Evolutionary conservation across 2,329 filamentous ascomycete genomes (phyloP).

Genomic region (Penicillium sp.): DNA sequence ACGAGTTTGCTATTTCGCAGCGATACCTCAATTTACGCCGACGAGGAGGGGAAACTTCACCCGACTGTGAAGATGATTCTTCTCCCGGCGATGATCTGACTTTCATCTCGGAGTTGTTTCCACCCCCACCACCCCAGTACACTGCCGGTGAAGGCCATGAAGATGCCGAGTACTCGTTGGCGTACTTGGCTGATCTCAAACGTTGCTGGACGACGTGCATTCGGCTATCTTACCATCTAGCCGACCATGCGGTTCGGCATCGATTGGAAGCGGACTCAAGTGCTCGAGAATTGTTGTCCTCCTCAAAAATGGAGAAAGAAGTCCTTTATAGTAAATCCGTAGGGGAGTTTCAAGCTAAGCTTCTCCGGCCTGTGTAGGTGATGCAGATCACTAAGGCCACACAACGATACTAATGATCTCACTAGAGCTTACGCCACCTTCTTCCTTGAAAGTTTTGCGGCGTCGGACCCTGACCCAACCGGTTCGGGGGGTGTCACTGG

Average conservation of each 20-base stretch:
- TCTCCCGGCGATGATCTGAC: constrained; percentile 24
- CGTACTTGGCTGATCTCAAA: constrained; percentile 22
- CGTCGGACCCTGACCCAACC: background rate
- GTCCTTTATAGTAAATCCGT: constrained; percentile 23
- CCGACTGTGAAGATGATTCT: background rate
- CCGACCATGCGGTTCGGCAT: constrained; percentile 20
- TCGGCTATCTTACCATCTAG: constrained; percentile 23
- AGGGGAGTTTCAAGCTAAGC: constrained; percentile 17
- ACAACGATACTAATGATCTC: constrained; percentile 1
- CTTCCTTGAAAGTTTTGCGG: constrained; percentile 23
- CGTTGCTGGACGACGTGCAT: constrained; percentile 27
- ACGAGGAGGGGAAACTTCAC: background rate
- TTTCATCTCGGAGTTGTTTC: constrained; percentile 25
- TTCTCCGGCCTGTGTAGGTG: constrained; percentile 22
- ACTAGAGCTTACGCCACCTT: constrained; percentile 22
- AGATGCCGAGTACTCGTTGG: constrained; percentile 24
- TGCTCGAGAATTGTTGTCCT: constrained; percentile 16
- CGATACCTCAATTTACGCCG: constrained; percentile 19
- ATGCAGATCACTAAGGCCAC: background rate
- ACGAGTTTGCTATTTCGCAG: constrained; percentile 21
- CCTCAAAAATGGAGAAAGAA: constrained; percentile 25
- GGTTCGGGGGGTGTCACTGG: background rate
- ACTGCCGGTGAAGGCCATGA: constrained; percentile 11
- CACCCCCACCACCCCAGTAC: constrained; percentile 25
- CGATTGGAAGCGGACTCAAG: constrained; percentile 20